Evolutionary conservation across 2,329 filamentous ascomycete genomes (phyloP), one percentile per base, ranked within the genome.

Genomic region (Aureobasidium uvarum): DNA sequence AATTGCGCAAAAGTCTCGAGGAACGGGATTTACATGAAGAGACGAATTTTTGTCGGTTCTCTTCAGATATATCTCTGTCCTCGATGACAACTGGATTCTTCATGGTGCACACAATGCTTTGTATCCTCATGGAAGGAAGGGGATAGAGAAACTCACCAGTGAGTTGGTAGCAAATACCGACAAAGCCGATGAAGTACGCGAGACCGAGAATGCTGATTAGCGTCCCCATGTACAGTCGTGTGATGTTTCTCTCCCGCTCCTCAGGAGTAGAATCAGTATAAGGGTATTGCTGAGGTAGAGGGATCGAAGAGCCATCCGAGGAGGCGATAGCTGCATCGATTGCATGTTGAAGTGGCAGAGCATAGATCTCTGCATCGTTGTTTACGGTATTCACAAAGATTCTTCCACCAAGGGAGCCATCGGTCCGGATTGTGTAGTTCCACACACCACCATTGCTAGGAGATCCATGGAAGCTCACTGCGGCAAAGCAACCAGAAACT

Each of bases 391-490:
- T 80, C 36, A 89, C 84, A 68, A 88, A 82, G 67, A 96, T 86
- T 64, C 83, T 84, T 8, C 77, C 74, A 23, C 88, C 87, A 66
- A 96, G 81, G 0, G 86, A 81, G 41, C 88, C 88, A 73, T 96
- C 93, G 2, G 87, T 87, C 65, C 90, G 83, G 31, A 96, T 81
- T 0, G 91, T 93, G 73, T 96, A 97, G 76, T 95, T 96, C 93
- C 93, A 96, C 51, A 84, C 76, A 1, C 84, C 83, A 11, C 91
- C 91, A 77, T 95, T 88, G 1, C 77, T 82, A 0, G 92, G 91
- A 5, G 91, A 96, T 0, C 88, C 88, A 63, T 86, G 81, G 78
- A 96, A 94, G 5, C 89, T 85, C 1, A 89, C 84, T 10, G 89
- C 91, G 20, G 85, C 89, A 72, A 88, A 92, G 75, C 91, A 95